These are phyloP conservation scores for Decorospora gaudefroyi DNA, from an alignment of 2,329 filamentous ascomycete genomes.

Conservation along the genomic window DNA sequence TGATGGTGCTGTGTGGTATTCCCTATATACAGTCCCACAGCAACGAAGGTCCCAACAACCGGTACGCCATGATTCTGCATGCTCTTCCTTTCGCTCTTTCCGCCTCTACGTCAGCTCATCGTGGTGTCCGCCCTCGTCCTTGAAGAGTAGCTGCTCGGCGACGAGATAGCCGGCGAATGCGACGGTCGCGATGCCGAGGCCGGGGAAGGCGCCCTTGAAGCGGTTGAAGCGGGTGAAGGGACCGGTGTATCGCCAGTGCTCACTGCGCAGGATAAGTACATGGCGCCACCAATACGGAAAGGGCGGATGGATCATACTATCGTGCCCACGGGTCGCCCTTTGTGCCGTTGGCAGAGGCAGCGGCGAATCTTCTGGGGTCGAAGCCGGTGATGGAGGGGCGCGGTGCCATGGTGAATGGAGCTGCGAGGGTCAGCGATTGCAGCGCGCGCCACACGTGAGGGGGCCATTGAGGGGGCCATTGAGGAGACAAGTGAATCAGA, in stretches of 20 bases:
- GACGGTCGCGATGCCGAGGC: constrained; percentile 87
- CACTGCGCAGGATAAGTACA: constrained; percentile 60
- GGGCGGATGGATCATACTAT: constrained; percentile 53
- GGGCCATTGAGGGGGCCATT: constrained; percentile 8
- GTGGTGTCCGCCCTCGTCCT: constrained; percentile 58
- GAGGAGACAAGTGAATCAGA: constrained; percentile 1
- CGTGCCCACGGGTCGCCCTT: constrained; percentile 66
- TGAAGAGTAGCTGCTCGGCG: constrained; percentile 85
- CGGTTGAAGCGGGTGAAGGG: constrained; percentile 87
- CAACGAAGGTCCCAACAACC: constrained; percentile 33
- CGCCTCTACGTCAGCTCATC: constrained; percentile 11
- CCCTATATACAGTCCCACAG: constrained; percentile 44
- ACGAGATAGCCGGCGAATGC: constrained; percentile 88
- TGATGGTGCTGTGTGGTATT: constrained; percentile 34
- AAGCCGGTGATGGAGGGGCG: constrained; percentile 87
- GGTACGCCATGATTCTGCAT: constrained; percentile 33
- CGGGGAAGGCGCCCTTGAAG: constrained; percentile 84
- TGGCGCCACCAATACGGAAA: not conserved
- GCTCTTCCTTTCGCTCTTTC: constrained; percentile 2
- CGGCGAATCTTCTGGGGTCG: constrained; percentile 79
- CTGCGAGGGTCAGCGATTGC: constrained; percentile 24
- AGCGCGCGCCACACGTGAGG: not conserved
- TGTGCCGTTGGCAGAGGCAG: constrained; percentile 63
- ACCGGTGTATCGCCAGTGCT: constrained; percentile 92
- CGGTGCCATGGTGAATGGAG: constrained; percentile 54